These are phyloP conservation scores for Calvatia gigantea DNA, from an alignment of 768 basidiomycete genomes.

Conservation along the genomic window DNA sequence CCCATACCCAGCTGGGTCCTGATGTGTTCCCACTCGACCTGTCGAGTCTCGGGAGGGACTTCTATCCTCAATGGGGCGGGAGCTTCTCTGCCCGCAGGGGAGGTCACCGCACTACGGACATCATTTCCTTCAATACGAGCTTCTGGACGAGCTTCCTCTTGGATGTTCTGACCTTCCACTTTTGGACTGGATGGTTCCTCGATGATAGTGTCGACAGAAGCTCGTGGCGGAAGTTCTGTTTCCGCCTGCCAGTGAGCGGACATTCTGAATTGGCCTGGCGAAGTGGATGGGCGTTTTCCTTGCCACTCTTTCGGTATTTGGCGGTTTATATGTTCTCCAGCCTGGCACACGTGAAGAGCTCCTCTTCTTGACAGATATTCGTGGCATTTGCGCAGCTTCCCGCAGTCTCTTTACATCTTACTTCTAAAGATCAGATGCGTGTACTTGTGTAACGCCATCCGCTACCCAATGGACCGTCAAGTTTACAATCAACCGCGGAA, in stretches of 20 bases:
- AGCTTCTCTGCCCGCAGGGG: background rate
- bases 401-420: background rate
- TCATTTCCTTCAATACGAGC: background rate
- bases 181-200: background rate
- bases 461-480: too few relatives aligned
- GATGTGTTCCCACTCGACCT: conserved; percentile 5
- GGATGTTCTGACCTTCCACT: background rate
- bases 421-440: background rate
- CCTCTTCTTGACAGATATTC: background rate
- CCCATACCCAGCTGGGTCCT: conserved; percentile 4
- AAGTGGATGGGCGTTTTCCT: background rate
- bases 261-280: background rate
- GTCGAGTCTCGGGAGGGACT: background rate
- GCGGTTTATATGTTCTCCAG: background rate
- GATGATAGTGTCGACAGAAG: conserved; percentile 1
- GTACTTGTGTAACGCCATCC: too few relatives aligned
- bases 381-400: background rate
- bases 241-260: background rate
- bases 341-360: background rate
- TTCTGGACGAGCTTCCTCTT: background rate
- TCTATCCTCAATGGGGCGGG: background rate
- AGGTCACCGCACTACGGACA: background rate
- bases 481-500: too few relatives aligned
- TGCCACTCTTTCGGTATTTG: background rate
- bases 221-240: background rate